Conservation (phyloP, 2,329 filamentous ascomycete species). For the Trichoderma endophyticum region DNA sequence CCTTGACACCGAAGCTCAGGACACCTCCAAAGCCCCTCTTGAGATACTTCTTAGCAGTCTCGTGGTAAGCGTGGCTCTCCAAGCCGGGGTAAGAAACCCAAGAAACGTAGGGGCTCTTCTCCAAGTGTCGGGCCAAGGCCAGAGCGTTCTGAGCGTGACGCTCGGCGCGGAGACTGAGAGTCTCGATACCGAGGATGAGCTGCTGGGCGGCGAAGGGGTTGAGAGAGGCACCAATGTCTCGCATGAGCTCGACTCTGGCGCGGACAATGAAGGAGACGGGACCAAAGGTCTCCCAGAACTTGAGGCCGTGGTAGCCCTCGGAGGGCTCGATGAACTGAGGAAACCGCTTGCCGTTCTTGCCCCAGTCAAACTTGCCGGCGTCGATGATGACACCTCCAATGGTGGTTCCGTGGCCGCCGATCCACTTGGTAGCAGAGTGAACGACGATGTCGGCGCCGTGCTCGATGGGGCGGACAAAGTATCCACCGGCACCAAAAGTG, state of each 20-base stretch:
- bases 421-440: constrained; percentile 96
- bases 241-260: constrained; percentile 82
- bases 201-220: constrained; percentile 94
- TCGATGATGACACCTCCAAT: constrained; percentile 85
- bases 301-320: constrained; percentile 86
- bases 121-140: constrained; percentile 75
- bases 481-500: constrained; percentile 91
- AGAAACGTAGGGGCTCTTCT: constrained; percentile 75
- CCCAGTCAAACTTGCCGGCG: constrained; percentile 92
- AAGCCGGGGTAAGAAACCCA: constrained; percentile 96
- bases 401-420: constrained; percentile 91
- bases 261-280: constrained; percentile 78
- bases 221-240: constrained; percentile 77
- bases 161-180: constrained; percentile 80
- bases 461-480: constrained; percentile 80
- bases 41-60: constrained; percentile 81
- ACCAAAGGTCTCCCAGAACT: constrained; percentile 93
- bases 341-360: constrained; percentile 76
- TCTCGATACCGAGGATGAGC: constrained; percentile 84
- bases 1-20: constrained; percentile 89
- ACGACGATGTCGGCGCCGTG: constrained; percentile 93
- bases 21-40: constrained; percentile 84
- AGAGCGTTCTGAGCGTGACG: constrained; percentile 82
- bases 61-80: constrained; percentile 75
- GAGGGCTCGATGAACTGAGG: constrained; percentile 88